These are phyloP conservation scores for Brassica cretica DNA, from an alignment of 345 rosid species.

Conservation along the genomic window DNA sequence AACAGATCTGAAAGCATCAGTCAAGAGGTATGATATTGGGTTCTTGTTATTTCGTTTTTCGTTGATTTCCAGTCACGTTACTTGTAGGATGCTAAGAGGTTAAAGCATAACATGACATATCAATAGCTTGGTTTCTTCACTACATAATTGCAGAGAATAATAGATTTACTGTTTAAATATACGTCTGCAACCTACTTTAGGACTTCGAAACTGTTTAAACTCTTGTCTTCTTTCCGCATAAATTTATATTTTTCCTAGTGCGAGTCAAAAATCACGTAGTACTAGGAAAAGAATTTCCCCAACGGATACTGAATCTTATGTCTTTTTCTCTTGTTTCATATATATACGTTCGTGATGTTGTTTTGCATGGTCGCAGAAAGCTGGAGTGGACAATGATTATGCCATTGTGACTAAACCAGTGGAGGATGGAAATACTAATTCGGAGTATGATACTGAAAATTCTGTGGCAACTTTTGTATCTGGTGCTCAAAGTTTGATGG, in stretches of 20 bases:
- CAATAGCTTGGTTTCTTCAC: constrained; percentile 10
- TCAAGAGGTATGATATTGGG: constrained; percentile 58
- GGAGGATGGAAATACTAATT: constrained; percentile 70
- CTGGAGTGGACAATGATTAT: constrained; percentile 68
- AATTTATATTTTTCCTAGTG: background rate
- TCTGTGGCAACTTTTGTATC: constrained; percentile 58
- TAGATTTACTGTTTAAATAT: constrained; percentile 6
- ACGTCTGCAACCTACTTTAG: constrained; percentile 13
- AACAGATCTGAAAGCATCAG: constrained; percentile 62
- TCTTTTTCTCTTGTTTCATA: constrained; percentile 9
- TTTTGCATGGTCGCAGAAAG: constrained; percentile 52
- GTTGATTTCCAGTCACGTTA: constrained; percentile 14
- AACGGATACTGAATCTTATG: background rate
- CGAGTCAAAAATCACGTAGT: background rate
- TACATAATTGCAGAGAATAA: constrained; percentile 21
- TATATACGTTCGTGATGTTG: constrained; percentile 11
- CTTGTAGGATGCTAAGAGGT: constrained; percentile 14
- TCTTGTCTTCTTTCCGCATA: background rate
- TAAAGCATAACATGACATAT: background rate
- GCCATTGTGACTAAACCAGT: constrained; percentile 69
- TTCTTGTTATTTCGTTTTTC: constrained; percentile 19
- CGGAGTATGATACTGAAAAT: constrained; percentile 64
- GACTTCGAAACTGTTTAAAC: background rate
- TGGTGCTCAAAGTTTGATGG: constrained; percentile 59
- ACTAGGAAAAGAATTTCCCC: background rate